Evolutionary conservation across 352 stramenopile genomes (phyloP).

Genomic region (Thraustotheca clavata): DNA sequence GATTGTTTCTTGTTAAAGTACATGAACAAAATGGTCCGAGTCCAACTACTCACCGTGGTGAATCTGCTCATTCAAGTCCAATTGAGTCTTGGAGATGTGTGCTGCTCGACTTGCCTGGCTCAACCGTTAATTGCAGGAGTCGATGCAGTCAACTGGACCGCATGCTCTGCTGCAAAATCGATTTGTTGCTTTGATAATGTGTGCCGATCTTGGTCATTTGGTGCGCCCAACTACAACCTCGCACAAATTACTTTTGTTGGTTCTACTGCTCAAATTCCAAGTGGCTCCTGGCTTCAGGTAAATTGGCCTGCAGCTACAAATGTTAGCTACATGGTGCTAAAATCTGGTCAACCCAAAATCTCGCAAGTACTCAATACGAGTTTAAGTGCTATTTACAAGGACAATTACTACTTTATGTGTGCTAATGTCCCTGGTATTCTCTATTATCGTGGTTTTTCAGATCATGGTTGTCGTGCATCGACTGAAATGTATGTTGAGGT

Average conservation of each 20-base stretch:
- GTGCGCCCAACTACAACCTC: slow-evolving; percentile 1
- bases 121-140: slow-evolving; percentile 4
- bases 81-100: no score
- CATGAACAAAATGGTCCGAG: no score
- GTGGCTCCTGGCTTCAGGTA: slow-evolving; percentile 6
- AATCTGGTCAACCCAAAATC: slow-evolving; percentile 7
- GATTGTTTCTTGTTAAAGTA: no score
- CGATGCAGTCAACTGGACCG: slow-evolving; percentile 14
- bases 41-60: background rate
- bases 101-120: slow-evolving; percentile 14
- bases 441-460: slow-evolving; percentile 8
- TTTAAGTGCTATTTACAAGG: background rate
- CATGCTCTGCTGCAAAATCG: slow-evolving; percentile 9
- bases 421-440: background rate
- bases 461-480: slow-evolving; percentile 9
- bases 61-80: no score
- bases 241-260: slow-evolving; percentile 5
- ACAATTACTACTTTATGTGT: slow-evolving; percentile 7
- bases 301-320: background rate
- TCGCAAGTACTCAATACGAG: slow-evolving; percentile 17
- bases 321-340: slow-evolving; percentile 13
- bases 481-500: slow-evolving; percentile 5
- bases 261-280: background rate
- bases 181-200: slow-evolving; percentile 19
- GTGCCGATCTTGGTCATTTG: background rate